Base-by-base conservation (phyloP, 768 basidiomycete species). In the Roridomyces roridus region DNA sequence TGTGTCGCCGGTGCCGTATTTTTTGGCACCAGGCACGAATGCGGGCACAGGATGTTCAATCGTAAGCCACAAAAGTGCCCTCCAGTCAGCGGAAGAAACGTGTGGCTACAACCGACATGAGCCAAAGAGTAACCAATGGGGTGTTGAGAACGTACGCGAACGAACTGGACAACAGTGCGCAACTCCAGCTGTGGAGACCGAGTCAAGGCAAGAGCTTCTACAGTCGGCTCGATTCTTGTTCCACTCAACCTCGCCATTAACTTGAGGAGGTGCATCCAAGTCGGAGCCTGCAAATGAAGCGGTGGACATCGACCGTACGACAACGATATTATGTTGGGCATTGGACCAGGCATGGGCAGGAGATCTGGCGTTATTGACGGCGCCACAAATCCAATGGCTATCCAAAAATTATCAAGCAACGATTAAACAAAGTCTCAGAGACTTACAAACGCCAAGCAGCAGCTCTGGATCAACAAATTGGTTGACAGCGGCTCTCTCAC, bases 141-240 rank as follows among this genome's bases (percentile, higher is more conserved):
- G 21, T n/a, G 8, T 21, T 20, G 20, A 25, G 29, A 17, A 64
- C 80, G 48, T 63, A 90, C 91, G 78, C 86, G 89, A 46, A 91
- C 79, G 64, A 93, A 91, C 65, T 93, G 91, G 51, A 94, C 72
- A 0, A 93, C 88, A 0, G 86, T 86, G 37, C 92, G 86, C 41
- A 94, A 72, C 57, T 80, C 80, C 46, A 87, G 75, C 5, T 82
- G 81, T 1, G 73, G 57, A n/a, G 74, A 74, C 65, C 86, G 87
- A 26, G 80, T 74, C 0, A 80, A 70, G 1, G 85, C 82, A 60
- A 89, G 71, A 1, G 88, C 86, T 63, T 89, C 88, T 34, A 90
- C 67, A 0, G 87, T 85, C 1, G 91, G 84, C 62, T 92, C 87
- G 41, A 94, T 74, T 46, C 83, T 83, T 6, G 88, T 87, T 26